Evolutionary conservation across 2,329 filamentous ascomycete species (phyloP).

Genomic region (Colletotrichum viniferum): DNA sequence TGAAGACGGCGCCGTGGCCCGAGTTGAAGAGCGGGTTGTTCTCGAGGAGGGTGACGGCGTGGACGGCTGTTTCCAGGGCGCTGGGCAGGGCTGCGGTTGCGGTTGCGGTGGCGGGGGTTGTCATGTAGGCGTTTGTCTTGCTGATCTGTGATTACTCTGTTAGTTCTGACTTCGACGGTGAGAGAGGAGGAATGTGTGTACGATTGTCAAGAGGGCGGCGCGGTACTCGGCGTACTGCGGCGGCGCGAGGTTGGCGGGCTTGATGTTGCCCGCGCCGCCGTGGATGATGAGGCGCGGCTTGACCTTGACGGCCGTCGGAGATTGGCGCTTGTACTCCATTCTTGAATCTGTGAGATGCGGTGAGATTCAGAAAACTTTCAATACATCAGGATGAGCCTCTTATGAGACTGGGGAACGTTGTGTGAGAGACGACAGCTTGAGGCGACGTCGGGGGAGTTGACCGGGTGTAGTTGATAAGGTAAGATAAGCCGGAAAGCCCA

Average conservation of each 20-base stretch:
- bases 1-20: conserved; percentile 85
- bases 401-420: not conserved
- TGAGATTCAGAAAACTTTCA: not conserved
- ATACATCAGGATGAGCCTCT: not conserved
- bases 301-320: conserved; percentile 25
- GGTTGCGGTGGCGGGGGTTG: conserved; percentile 26
- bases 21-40: conserved; percentile 84
- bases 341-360: not conserved
- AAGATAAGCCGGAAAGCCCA: conserved; percentile 8
- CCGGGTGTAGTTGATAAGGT: not conserved
- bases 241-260: conserved; percentile 61
- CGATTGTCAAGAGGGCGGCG: conserved; percentile 64
- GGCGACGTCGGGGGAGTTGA: not conserved
- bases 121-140: conserved; percentile 53
- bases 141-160: conserved; percentile 38
- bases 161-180: too few relatives aligned
- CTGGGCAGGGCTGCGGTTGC: conserved; percentile 40
- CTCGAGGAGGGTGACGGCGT: conserved; percentile 78
- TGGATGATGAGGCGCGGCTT: conserved; percentile 71
- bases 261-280: conserved; percentile 75
- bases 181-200: conserved; percentile 32
- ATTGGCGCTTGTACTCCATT: conserved; percentile 47
- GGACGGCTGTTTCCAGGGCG: conserved; percentile 75
- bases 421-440: not conserved
- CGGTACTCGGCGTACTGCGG: conserved; percentile 64